Conservation (phyloP, 768 basidiomycete genomes). For the Mycena indigotica region DNA sequence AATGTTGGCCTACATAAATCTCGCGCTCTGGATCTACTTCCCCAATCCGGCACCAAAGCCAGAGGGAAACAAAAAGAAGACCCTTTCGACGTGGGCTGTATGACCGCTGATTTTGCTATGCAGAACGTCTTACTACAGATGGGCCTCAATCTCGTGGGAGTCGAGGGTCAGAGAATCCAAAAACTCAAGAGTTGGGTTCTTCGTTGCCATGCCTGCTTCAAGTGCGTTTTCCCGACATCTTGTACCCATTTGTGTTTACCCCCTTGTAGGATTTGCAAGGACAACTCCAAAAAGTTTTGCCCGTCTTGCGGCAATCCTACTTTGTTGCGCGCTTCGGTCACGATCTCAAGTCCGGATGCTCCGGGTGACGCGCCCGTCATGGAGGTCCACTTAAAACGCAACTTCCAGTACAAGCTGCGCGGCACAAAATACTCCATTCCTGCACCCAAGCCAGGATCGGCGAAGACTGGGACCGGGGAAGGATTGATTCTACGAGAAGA, state of each 20-base stretch:
- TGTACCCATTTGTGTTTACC: not conserved
- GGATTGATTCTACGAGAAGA: conserved; percentile 92
- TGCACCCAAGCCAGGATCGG: conserved; percentile 82
- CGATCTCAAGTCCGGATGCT: conserved; percentile 69
- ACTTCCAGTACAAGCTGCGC: conserved; percentile 91
- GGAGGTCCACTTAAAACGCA: conserved; percentile 91
- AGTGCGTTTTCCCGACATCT: conserved; percentile 59
- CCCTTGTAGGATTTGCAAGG: conserved; percentile 83
- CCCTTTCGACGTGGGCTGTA: conserved; percentile 73
- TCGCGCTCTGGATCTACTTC: conserved; percentile 79
- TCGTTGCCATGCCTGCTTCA: conserved; percentile 98
- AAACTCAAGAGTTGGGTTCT: conserved; percentile 95
- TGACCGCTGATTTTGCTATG: conserved; percentile 99
- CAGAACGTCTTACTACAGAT: conserved; percentile 97
- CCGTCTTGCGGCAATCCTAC: conserved; percentile 96
- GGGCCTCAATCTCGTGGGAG: conserved; percentile 85
- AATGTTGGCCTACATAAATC: conserved; percentile 89
- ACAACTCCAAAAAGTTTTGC: conserved; percentile 92
- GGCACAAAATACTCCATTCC: conserved; percentile 95
- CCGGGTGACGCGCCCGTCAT: conserved; percentile 64
- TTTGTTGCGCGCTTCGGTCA: conserved; percentile 87
- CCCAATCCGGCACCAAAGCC: conserved; percentile 43
- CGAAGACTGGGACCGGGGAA: conserved; percentile 80
- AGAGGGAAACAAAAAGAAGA: conserved; percentile 42
- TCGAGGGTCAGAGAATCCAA: conserved; percentile 88